Evolutionary conservation across 1,139 yeast genomes (phyloP).

Genomic region (Saccharomyces hybrid): DNA sequence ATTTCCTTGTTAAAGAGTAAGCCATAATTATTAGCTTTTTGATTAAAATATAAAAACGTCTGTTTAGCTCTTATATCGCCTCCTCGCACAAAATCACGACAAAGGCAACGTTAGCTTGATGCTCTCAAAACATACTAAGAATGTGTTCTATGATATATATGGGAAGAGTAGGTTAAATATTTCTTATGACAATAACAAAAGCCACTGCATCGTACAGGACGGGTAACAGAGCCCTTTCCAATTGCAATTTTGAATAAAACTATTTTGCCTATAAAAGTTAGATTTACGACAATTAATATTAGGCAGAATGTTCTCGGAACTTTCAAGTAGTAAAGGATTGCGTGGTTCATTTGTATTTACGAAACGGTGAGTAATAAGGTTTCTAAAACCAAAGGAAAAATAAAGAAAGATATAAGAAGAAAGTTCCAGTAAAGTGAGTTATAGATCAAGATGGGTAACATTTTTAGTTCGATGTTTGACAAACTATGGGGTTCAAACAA

Average conservation of each 20-base stretch:
- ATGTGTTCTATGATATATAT: neutral
- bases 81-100: neutral
- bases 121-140: neutral
- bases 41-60: neutral
- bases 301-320: neutral
- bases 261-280: neutral
- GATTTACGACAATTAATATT: neutral
- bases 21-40: neutral
- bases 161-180: neutral
- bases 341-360: neutral
- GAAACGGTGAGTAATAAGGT: neutral
- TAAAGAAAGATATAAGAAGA: neutral
- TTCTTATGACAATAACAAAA: neutral
- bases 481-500: constrained; percentile 84
- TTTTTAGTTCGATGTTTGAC: constrained; percentile 78
- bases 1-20: constrained; percentile 17
- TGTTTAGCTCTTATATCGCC: neutral
- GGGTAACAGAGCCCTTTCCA: neutral
- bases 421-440: neutral
- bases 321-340: neutral
- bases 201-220: neutral
- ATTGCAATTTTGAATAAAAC: neutral
- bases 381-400: neutral
- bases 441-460: constrained; percentile 56
- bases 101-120: neutral